phyloP scores from a whole-genome alignment of 179 eudicot genomes.

The Heliamphora pulchella region DNA sequence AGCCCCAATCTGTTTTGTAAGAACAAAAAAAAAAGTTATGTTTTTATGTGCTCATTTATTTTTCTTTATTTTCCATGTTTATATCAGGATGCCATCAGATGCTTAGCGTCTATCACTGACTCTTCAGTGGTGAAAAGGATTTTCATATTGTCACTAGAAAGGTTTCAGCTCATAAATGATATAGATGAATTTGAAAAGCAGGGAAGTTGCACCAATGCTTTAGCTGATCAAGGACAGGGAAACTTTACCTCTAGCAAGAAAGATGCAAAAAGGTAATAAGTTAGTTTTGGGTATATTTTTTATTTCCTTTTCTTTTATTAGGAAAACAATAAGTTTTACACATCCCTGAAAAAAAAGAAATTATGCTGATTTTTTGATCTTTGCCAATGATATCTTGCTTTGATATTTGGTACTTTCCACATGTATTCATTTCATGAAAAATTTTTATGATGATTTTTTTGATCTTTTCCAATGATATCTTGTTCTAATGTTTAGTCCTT shows the following conservation, averaged over 20 bases:
- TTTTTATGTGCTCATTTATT: neutral
- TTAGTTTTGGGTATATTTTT: neutral
- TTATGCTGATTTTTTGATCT: neutral
- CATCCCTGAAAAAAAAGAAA: too few relatives aligned
- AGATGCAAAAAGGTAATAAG: slow-evolving; percentile 43
- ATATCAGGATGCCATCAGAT: slow-evolving; percentile 62
- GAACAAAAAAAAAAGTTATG: neutral
- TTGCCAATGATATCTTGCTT: neutral
- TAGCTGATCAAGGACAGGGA: slow-evolving; percentile 27
- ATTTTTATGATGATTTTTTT: neutral
- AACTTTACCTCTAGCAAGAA: slow-evolving; percentile 20
- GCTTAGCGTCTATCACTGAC: slow-evolving; percentile 60
- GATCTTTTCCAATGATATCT: neutral
- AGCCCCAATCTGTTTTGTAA: neutral
- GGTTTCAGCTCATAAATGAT: slow-evolving; percentile 34
- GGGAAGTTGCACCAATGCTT: slow-evolving; percentile 21
- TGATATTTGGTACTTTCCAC: too few relatives aligned
- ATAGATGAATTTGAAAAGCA: slow-evolving; percentile 30
- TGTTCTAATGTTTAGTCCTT: too few relatives aligned
- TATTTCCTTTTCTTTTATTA: neutral
- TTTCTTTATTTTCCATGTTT: slow-evolving; percentile 4
- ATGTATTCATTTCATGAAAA: too few relatives aligned
- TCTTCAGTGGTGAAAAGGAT: slow-evolving; percentile 43
- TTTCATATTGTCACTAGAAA: slow-evolving; percentile 50
- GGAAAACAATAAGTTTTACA: too few relatives aligned